Conservation (phyloP, 306 rosid species). For the Cicer bijugum region DNA sequence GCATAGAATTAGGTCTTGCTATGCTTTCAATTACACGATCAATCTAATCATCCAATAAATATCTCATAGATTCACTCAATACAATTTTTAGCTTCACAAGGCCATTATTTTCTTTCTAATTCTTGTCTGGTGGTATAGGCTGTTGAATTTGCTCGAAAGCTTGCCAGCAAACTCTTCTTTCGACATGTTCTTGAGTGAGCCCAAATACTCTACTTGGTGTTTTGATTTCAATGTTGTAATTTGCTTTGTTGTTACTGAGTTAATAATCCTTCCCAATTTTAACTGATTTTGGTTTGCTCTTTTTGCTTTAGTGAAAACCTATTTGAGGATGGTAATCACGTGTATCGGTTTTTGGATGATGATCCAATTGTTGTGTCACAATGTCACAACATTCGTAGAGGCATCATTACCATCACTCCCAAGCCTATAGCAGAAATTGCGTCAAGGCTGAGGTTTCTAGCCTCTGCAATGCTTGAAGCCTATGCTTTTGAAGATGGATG, state of each 20-base stretch:
- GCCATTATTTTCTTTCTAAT: slow-evolving; percentile 38
- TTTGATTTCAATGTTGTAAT: slow-evolving; percentile 32
- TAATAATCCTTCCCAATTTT: slow-evolving; percentile 36
- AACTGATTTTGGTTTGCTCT: slow-evolving; percentile 24
- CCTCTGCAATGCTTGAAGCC: slow-evolving; percentile 80
- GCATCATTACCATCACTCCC: slow-evolving; percentile 72
- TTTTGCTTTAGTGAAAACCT: slow-evolving; percentile 63
- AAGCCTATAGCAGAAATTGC: slow-evolving; percentile 79
- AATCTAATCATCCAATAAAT: slow-evolving; percentile 19
- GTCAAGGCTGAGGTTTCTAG: slow-evolving; percentile 76
- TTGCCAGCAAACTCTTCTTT: slow-evolving; percentile 76
- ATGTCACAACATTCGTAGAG: slow-evolving; percentile 84
- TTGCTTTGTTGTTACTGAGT: slow-evolving; percentile 34
- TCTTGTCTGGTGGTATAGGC: slow-evolving; percentile 63
- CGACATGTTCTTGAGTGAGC: slow-evolving; percentile 88
- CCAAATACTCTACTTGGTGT: slow-evolving; percentile 30
- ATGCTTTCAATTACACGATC: slow-evolving; percentile 27
- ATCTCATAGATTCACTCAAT: not conserved
- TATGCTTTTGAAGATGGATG: slow-evolving; percentile 73
- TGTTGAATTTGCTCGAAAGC: slow-evolving; percentile 83
- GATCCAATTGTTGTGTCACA: slow-evolving; percentile 78
- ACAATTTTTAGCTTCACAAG: slow-evolving; percentile 26
- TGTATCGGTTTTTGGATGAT: slow-evolving; percentile 86
- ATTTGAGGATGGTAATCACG: slow-evolving; percentile 85
- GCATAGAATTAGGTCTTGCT: slow-evolving; percentile 1